These are phyloP conservation scores for Rhizopus microsporus DNA, from an alignment of 371 early-diverging fungal genomes.

Conservation along the genomic window DNA sequence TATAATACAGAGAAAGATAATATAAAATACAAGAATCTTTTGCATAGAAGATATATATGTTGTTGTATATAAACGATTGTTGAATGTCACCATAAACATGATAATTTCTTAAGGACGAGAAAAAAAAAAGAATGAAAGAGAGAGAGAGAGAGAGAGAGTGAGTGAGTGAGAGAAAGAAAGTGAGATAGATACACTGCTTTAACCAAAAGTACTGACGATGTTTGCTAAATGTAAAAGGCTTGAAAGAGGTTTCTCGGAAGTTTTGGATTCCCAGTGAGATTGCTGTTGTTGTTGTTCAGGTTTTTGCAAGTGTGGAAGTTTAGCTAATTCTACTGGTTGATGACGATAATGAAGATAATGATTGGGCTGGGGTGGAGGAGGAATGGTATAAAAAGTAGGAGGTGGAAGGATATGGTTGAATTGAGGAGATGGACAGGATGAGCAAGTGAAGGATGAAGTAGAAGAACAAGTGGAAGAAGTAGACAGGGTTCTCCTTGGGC, in stretches of 20 bases:
- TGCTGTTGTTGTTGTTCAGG: conserved; percentile 9
- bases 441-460: conserved; percentile 7
- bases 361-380: conserved; percentile 4
- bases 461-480: conserved; percentile 20
- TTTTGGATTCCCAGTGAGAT: conserved; percentile 2
- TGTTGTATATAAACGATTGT: conserved; percentile 1
- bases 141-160: background rate
- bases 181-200: conserved; percentile 5
- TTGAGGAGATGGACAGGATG: conserved; percentile 13
- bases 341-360: conserved; percentile 7
- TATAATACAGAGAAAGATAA: background rate
- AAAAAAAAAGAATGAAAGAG: background rate
- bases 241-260: conserved; percentile 18
- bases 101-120: background rate
- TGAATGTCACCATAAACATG: background rate
- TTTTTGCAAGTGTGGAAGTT: background rate
- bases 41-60: background rate
- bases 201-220: conserved; percentile 45
- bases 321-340: background rate
- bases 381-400: conserved; percentile 3
- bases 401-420: conserved; percentile 7
- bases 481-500: conserved; percentile 22
- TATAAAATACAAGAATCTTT: background rate
- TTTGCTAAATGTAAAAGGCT: conserved; percentile 36
- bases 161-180: conserved; percentile 1